Base-by-base conservation (phyloP, 257 asterid genomes). In the Plantago ovata region DNA sequence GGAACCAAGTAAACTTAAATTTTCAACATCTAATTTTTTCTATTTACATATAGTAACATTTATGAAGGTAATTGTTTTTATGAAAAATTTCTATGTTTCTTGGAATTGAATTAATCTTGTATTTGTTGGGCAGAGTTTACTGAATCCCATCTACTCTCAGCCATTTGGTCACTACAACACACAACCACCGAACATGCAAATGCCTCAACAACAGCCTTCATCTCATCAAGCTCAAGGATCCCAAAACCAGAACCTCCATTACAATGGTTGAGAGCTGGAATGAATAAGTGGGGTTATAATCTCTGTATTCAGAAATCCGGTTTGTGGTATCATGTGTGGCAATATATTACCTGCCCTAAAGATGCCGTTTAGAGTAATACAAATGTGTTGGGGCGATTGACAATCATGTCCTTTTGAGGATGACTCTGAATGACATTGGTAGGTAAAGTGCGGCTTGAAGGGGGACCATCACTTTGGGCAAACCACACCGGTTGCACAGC, bases 61-160 rank as follows among this genome's bases (percentile, higher is more conserved):
- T n/a, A n/a, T n/a, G n/a, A n/a, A n/a, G n/a, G n/a, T n/a, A n/a
- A n/a, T n/a, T n/a, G n/a, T n/a, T n/a, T n/a, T n/a, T n/a, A n/a
- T n/a, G n/a, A n/a, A n/a, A n/a, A n/a, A n/a, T n/a, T n/a, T n/a
- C 8, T 42, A 28, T 52, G 15, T 39, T 62, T 38, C 32, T 9
- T 61, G 52, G 38, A 62, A 23, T 68, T 56, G 58, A 51, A 38
- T 7, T 42, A 13, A 46, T 56, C 61, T 33, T 38, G 55, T 28
- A 16, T 47, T 53, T 71, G 60, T 33, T 76, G 72, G 38, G 48
- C 93, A 88, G 94, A 69, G 78, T 70, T 53, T 81, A 75, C 69
- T 77, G 71, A 84, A 85, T 76, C 96, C 96, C 43, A 81, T 84
- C 22, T 85, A 85, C 62, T 80, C 94, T 32, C 98, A 88, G 76